Percentiles rank a stretch among this genome's conserved stretches.
These are phyloP conservation scores for Agaricales sp. DNA, from an alignment of 1,284 basidiomycete species.

Conservation along the genomic window DNA sequence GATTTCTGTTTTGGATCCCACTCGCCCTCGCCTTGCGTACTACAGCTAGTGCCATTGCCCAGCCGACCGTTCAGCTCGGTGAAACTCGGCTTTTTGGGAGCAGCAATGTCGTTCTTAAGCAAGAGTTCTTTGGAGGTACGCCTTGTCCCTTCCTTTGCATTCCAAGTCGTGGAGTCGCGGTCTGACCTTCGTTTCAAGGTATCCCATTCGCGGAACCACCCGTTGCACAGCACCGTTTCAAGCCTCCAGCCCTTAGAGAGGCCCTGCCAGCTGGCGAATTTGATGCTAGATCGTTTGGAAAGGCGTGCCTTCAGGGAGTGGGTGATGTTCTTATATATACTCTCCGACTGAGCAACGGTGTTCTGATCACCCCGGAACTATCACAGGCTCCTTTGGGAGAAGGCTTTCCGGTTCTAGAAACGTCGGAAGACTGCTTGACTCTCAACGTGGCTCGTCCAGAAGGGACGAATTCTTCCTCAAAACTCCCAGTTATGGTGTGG, in stretches of 20 bases:
- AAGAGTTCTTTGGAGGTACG: background rate
- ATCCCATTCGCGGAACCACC: slow-evolving; percentile 17
- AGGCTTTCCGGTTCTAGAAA: background rate
- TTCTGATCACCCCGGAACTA: too few species aligned
- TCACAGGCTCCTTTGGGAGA: background rate
- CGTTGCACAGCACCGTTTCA: slow-evolving; percentile 12
- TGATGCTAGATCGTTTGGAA: slow-evolving; percentile 12
- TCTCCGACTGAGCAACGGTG: background rate
- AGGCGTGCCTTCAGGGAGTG: slow-evolving; percentile 13
- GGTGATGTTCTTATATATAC: background rate
- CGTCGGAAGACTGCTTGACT: slow-evolving; percentile 15
- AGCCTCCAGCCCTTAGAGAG: slow-evolving; percentile 10
- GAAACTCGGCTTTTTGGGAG: background rate
- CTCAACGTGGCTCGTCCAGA: slow-evolving; percentile 16
- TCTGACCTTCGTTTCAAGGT: slow-evolving; percentile 4
- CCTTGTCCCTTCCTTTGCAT: background rate
- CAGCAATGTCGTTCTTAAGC: background rate
- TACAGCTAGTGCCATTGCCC: background rate
- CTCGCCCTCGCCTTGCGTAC: background rate
- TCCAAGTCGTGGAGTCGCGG: background rate
- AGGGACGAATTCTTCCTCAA: slow-evolving; percentile 6
- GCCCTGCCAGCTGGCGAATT: slow-evolving; percentile 5
- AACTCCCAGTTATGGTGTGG: slow-evolving; percentile 16
- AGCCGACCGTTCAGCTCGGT: background rate
- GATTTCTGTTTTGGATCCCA: too few species aligned